Conservation (phyloP, 208 protist genomes). For the Leishmania tarentolae region DNA sequence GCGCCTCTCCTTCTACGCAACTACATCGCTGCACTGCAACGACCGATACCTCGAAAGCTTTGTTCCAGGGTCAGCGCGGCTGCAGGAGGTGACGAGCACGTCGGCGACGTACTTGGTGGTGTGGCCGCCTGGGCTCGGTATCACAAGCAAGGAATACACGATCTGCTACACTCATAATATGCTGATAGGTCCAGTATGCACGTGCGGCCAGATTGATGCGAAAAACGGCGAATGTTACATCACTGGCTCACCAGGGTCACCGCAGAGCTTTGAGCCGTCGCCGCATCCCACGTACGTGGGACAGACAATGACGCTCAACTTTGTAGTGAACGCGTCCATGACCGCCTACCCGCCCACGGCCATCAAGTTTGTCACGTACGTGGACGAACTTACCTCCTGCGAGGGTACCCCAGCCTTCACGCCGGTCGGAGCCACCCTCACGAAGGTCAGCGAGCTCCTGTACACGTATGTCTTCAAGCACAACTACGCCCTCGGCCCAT, state of each 20-base stretch:
- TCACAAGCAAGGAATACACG: slow-evolving; percentile 49
- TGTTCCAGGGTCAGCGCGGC: slow-evolving; percentile 40
- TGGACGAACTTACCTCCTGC: slow-evolving; percentile 61
- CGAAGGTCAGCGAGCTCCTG: slow-evolving; percentile 24
- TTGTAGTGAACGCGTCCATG: slow-evolving; percentile 39
- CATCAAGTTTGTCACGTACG: slow-evolving; percentile 76
- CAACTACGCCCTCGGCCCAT: slow-evolving; percentile 58
- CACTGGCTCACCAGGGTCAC: slow-evolving; percentile 43
- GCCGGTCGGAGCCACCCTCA: slow-evolving; percentile 32
- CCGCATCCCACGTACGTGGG: slow-evolving; percentile 85
- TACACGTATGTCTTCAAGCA: slow-evolving; percentile 83
- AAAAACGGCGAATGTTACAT: slow-evolving; percentile 78
- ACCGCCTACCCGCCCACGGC: slow-evolving; percentile 55
- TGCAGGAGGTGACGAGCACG: slow-evolving; percentile 40
- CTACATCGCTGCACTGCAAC: slow-evolving; percentile 43
- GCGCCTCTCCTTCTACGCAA: slow-evolving; percentile 81
- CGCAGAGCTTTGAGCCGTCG: slow-evolving; percentile 45
- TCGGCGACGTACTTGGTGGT: slow-evolving; percentile 69
- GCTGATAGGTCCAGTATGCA: slow-evolving; percentile 64
- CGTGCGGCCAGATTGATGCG: slow-evolving; percentile 76
- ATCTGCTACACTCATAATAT: slow-evolving; percentile 82
- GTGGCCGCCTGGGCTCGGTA: slow-evolving; percentile 78
- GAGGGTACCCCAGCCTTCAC: slow-evolving; percentile 52
- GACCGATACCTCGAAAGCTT: slow-evolving; percentile 64
- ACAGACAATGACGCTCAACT: slow-evolving; percentile 67